Base-by-base conservation (phyloP, 1,284 basidiomycete genomes). In the Ganoderma multipileum region DNA sequence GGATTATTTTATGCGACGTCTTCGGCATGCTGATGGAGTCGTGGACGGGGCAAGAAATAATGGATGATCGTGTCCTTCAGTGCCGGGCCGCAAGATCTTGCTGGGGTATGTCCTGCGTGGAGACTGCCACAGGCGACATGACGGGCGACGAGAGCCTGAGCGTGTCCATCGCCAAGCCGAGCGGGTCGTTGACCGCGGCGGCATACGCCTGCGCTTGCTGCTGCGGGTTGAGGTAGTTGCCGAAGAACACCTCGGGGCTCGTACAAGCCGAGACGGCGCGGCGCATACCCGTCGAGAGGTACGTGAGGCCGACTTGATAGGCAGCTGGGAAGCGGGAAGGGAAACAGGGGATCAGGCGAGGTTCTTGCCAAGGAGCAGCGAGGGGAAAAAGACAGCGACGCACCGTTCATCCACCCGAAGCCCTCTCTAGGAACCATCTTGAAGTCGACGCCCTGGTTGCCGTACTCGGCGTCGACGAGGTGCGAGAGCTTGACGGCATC, bases 401-500 rank as follows among this genome's bases (percentile, higher is more conserved):
- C 74, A 94, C 94, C 86, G 73, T 96, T 96, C 92, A 95, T 96
- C 96, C 95, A 97, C 4, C 97, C 97, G 77, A 99, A 99, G 65
- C 97, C 97, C 83, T 99, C 97, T 28, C 96, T 87, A 63, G 96
- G 96, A 42, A 98, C 92, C 87, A 95, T 93, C 85, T 96, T 95
- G 84, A 99, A 99, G 83, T 98, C 96, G 75, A 97, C 87, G 65
- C 97, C 97, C 81, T 99, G 97, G 81, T 99, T 99, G 16, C 97
- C 98, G 79, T 99, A 99, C 83, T 99, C 97, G 57, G 97, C 97
- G 77, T 97, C 96, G 5, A 99, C 97, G 69, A 98, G 86, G 81
- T 98, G 97, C 3, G 95, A 96, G 26, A 97, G 86, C 79, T 92
- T 94, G 74, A 99, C 97, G 0, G 96, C 97, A 77, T 99, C 97